A percentile compares a stretch with the other conserved stretches of the same genome.
Evolutionary conservation across 768 basidiomycete species (phyloP).

Genomic region (Phaeotremella skinneri): DNA sequence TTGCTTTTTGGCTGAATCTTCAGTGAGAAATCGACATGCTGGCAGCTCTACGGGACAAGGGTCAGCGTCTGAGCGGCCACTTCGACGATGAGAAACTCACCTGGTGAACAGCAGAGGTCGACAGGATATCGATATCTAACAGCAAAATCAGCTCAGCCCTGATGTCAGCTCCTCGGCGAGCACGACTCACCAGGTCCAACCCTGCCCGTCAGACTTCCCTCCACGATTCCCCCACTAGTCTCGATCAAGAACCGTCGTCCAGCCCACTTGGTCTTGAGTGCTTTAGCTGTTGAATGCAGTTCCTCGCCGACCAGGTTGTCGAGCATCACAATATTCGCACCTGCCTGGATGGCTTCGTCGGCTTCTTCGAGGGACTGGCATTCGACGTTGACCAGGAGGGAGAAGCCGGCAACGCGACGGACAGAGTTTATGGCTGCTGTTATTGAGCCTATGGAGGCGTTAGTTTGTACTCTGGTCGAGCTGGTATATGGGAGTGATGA

Average conservation of each 20-base stretch:
- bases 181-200: constrained; percentile 72
- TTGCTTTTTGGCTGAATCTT: constrained; percentile 68
- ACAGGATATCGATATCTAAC: constrained; percentile 84
- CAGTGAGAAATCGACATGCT: constrained; percentile 92
- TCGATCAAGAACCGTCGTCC: constrained; percentile 82
- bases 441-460: constrained; percentile 66
- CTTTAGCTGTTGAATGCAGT: constrained; percentile 65
- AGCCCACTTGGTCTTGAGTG: constrained; percentile 73
- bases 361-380: constrained; percentile 84
- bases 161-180: background rate
- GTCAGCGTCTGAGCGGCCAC: background rate
- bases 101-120: constrained; percentile 57
- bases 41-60: constrained; percentile 65
- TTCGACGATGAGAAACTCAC: constrained; percentile 9
- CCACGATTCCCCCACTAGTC: constrained; percentile 92
- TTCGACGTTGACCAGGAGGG: constrained; percentile 87
- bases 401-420: constrained; percentile 88
- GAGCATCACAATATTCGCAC: constrained; percentile 92
- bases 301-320: constrained; percentile 84
- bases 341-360: constrained; percentile 93
- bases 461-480: background rate
- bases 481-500: background rate
- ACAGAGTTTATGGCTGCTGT: constrained; percentile 80
- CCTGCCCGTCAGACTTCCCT: constrained; percentile 73
- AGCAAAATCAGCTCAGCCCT: background rate